Base-by-base conservation (phyloP, 352 stramenopile genomes). In the Peronosclerospora sorghi region DNA sequence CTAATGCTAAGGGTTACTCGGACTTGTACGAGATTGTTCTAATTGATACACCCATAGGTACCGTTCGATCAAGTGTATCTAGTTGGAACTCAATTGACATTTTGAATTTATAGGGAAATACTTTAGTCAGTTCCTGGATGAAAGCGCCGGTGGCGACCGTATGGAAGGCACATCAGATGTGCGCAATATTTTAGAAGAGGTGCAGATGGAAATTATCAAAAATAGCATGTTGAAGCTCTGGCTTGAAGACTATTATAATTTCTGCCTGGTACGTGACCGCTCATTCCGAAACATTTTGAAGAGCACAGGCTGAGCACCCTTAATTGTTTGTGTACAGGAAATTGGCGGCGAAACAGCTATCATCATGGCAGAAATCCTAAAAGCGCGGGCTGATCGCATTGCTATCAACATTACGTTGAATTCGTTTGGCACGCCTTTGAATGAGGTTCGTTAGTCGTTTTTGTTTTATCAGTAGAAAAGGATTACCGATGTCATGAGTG, bases 351-450 rank as follows among this genome's bases (percentile, higher is more conserved):
- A 98, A 44, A 99, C 95, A 21, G 88, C 77, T n/a, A 59, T 88
- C 5, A 95, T 98, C 49, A 99, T 99, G 96, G 88, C 93, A 24
- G 91, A 98, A 54, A 88, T 99, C 35, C 63, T 97, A 24, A 62
- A 73, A 48, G 92, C 94, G 28, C 84, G 95, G 23, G 96, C 95
- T 26, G 96, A 99, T 62, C 96, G 90, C 32, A 97, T 97, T 41
- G 94, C 96, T 17, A 98, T 99, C 65, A 99, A 99, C 70, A 98
- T 99, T 49, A 99, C 96, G 20, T 74, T 99, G 41, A 99, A 99
- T 77, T 98, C 95, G 29, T 99, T 98, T 52, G 92, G 87, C 37
- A 96, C 84, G 15, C 78, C 75, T 14, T 58, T 96, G 42, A 96
- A 95, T 41, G 83, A 95, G 49, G 63, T 78, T 45, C 7, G 32